Conservation (phyloP, 345 rosid genomes). For the Rhodomyrtus tomentosa region DNA sequence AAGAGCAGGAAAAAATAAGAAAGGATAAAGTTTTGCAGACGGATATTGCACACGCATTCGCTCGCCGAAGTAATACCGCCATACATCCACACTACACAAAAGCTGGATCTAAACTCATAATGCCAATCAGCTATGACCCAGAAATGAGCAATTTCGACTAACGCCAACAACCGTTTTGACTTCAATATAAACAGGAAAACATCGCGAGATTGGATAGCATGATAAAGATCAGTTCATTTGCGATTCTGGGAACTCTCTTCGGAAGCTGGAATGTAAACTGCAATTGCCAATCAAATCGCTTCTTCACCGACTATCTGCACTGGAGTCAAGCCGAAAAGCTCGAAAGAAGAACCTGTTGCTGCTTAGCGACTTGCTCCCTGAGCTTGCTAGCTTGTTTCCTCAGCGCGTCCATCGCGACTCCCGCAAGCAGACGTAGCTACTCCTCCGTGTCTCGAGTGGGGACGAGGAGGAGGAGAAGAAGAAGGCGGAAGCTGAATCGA, state of each 20-base stretch:
- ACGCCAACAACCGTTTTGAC: not conserved
- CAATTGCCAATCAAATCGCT: not conserved
- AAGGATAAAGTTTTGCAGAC: not conserved
- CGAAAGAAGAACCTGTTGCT: constrained; percentile 41
- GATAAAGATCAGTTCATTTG: not conserved
- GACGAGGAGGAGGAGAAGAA: not conserved
- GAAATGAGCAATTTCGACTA: not conserved
- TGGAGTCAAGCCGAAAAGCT: not conserved
- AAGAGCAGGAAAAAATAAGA: not conserved
- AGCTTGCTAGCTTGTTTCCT: constrained; percentile 92
- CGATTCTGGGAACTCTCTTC: not conserved
- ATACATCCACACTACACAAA: not conserved
- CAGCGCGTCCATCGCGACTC: constrained; percentile 56
- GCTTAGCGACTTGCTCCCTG: constrained; percentile 94
- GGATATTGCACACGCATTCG: not conserved
- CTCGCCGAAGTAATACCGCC: not conserved
- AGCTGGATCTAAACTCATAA: not conserved
- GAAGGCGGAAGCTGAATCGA: not conserved
- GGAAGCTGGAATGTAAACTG: not conserved
- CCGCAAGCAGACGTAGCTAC: not conserved
- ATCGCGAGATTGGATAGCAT: not conserved
- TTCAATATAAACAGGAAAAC: not conserved
- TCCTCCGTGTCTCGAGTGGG: not conserved
- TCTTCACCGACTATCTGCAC: not conserved
- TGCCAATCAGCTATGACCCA: not conserved